phyloP scores from a whole-genome alignment of 1,284 basidiomycete genomes.

The Cystobasidium sp. region DNA sequence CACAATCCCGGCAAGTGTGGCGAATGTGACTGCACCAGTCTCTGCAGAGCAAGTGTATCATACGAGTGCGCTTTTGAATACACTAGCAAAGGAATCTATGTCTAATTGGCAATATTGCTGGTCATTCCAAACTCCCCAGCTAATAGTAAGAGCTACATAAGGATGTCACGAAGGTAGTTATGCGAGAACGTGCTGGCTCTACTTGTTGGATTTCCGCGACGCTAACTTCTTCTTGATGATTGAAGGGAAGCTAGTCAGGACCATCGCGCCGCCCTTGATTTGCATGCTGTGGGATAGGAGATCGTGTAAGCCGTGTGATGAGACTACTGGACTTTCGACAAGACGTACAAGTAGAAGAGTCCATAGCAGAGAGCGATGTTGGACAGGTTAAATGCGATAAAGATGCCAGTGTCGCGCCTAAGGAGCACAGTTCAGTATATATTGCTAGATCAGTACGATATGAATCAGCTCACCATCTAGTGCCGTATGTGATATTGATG shows the following conservation, averaged over 20 bases:
- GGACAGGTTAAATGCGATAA: slow-evolving; percentile 30
- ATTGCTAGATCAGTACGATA: not conserved
- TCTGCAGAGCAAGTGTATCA: too few species aligned
- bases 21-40: too few species aligned
- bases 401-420: slow-evolving; percentile 34
- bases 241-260: slow-evolving; percentile 8
- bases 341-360: slow-evolving; percentile 27
- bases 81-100: too few species aligned
- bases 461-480: slow-evolving; percentile 16
- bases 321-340: not conserved
- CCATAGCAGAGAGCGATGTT: slow-evolving; percentile 30
- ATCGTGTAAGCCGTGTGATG: not conserved
- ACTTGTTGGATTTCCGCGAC: not conserved
- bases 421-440: not conserved
- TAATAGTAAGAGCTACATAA: too few species aligned
- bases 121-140: too few species aligned
- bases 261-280: slow-evolving; percentile 15
- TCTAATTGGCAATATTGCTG: too few species aligned
- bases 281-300: slow-evolving; percentile 6
- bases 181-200: too few species aligned
- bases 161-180: too few species aligned
- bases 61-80: too few species aligned
- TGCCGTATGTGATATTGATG: slow-evolving; percentile 29
- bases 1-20: too few species aligned
- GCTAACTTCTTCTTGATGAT: slow-evolving; percentile 19